These are phyloP conservation scores for Xanthoconium separans DNA, from an alignment of 1,284 basidiomycete genomes.

Conservation along the genomic window DNA sequence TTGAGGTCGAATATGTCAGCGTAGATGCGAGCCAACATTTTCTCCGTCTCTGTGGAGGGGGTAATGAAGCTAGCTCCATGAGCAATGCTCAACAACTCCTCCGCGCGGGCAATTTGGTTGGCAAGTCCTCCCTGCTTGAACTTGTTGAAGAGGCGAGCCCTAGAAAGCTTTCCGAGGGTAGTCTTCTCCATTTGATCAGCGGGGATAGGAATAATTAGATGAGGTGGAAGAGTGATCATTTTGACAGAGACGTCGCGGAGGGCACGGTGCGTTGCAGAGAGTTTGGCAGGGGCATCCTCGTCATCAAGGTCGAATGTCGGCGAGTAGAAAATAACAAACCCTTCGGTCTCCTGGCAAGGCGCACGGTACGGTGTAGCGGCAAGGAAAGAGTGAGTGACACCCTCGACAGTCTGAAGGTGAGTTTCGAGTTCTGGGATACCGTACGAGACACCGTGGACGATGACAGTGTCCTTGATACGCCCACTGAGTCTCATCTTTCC, in stretches of 20 bases:
- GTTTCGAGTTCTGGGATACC: slow-evolving; percentile 41
- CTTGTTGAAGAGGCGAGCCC: slow-evolving; percentile 27
- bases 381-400: slow-evolving; percentile 38
- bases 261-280: slow-evolving; percentile 20
- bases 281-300: slow-evolving; percentile 21
- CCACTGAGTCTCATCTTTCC: slow-evolving; percentile 42
- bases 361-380: slow-evolving; percentile 37
- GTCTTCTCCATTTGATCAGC: slow-evolving; percentile 32
- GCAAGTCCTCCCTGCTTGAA: slow-evolving; percentile 30
- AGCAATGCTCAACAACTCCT: slow-evolving; percentile 28
- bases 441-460: slow-evolving; percentile 47
- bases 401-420: slow-evolving; percentile 40
- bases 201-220: slow-evolving; percentile 30
- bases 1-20: slow-evolving; percentile 30
- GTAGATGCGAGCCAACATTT: slow-evolving; percentile 25
- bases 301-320: slow-evolving; percentile 23
- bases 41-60: slow-evolving; percentile 31
- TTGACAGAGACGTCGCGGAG: slow-evolving; percentile 24
- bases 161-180: slow-evolving; percentile 34
- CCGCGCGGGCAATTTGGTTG: slow-evolving; percentile 29
- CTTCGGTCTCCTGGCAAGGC: slow-evolving; percentile 33
- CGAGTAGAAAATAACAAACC: slow-evolving; percentile 33
- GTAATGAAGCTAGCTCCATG: slow-evolving; percentile 24
- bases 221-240: slow-evolving; percentile 29
- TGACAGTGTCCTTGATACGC: slow-evolving; percentile 45